These are phyloP conservation scores for Evernia prunastri DNA, from an alignment of 495 filamentous ascomycete species.

Conservation along the genomic window DNA sequence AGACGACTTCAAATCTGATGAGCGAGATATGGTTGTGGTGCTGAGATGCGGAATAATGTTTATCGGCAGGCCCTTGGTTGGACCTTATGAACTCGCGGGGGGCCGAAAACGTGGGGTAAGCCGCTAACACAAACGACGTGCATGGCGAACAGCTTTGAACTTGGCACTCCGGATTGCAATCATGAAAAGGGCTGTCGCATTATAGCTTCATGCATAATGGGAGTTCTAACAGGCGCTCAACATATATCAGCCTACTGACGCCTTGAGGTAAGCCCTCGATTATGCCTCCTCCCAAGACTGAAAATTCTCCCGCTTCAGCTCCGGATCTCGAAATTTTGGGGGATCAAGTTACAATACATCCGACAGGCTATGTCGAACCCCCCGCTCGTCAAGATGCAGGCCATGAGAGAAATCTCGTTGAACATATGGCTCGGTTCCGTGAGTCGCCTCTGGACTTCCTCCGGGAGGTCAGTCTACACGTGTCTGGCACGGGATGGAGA, in stretches of 20 bases:
- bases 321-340: slow-evolving; percentile 81
- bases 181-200: neutral
- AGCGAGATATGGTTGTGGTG: neutral
- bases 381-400: slow-evolving; percentile 35
- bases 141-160: neutral
- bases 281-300: slow-evolving; percentile 22
- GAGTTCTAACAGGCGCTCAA: neutral
- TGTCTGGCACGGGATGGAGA: slow-evolving; percentile 87
- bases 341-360: slow-evolving; percentile 71
- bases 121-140: neutral
- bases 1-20: neutral
- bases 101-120: slow-evolving; percentile 4
- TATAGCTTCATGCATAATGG: neutral
- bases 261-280: neutral
- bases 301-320: slow-evolving; percentile 42
- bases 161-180: neutral
- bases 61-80: too few species aligned
- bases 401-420: slow-evolving; percentile 68
- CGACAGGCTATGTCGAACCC: slow-evolving; percentile 62
- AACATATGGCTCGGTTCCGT: slow-evolving; percentile 76
- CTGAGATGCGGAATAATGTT: neutral
- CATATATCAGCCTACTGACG: neutral
- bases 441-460: slow-evolving; percentile 71
- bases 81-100: too few species aligned
- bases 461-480: slow-evolving; percentile 82